Evolutionary conservation across 2,329 filamentous ascomycete genomes (phyloP).

Genomic region (Aspergillus fijiensis): DNA sequence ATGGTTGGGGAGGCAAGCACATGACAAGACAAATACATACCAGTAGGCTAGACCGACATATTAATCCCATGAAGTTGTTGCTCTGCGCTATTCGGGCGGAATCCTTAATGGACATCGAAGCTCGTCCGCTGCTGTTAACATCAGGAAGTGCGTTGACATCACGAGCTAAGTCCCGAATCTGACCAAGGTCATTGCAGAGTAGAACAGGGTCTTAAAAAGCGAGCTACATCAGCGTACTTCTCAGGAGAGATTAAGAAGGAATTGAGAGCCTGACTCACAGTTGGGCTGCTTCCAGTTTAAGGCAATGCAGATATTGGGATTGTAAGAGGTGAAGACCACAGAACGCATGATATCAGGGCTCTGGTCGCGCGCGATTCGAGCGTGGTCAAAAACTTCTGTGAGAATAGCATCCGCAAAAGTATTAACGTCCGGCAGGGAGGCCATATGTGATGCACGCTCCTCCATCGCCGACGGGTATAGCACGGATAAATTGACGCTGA

Average conservation of each 20-base stretch:
- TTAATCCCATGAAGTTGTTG: constrained; percentile 97
- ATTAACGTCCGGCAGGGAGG: constrained; percentile 80
- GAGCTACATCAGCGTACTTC: not conserved
- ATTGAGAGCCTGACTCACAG: constrained; percentile 54
- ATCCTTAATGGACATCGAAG: constrained; percentile 87
- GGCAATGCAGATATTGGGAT: constrained; percentile 83
- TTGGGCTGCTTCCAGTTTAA: constrained; percentile 99
- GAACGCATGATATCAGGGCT: constrained; percentile 75
- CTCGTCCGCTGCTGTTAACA: constrained; percentile 63
- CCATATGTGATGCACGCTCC: constrained; percentile 67
- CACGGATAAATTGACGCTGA: constrained; percentile 90
- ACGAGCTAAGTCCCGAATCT: constrained; percentile 42
- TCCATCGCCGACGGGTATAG: constrained; percentile 78
- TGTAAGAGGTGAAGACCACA: constrained; percentile 93
- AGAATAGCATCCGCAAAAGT: constrained; percentile 80
- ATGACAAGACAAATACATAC: constrained; percentile 53
- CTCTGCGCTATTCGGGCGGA: constrained; percentile 87
- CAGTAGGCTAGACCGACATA: constrained; percentile 82
- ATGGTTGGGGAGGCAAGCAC: not conserved
- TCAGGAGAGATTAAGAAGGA: not conserved
- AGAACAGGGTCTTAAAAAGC: constrained; percentile 69
- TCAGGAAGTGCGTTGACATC: constrained; percentile 42
- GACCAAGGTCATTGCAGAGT: constrained; percentile 86
- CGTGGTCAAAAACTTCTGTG: constrained; percentile 86
- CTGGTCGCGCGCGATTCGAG: constrained; percentile 64